Base-by-base conservation (phyloP, 495 filamentous ascomycete genomes). In the Trypethelium eluteriae region DNA sequence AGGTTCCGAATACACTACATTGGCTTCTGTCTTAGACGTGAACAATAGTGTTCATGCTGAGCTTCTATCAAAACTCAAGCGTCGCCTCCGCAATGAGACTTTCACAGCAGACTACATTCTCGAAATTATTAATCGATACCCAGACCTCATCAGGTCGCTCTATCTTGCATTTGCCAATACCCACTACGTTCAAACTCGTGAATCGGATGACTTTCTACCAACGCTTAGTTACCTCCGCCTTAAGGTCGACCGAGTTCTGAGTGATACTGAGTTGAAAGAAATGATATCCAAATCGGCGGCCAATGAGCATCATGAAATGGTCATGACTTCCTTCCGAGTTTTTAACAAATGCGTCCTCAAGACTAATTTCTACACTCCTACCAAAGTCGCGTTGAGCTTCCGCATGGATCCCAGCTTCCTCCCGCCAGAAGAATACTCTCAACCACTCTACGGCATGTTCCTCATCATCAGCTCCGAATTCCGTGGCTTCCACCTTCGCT, bases 341-440 rank as follows among this genome's bases (percentile, higher is more conserved):
- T 98, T 98, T 83, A 98, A 98, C 79, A 83, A 83, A 62, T 84
- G 87, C 56, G 85, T 96, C 41, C 81, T 98, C 70, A 98, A 97
- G 84, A 98, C 94, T 68, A 98, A 98, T 81, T 98, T 96, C 81
- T 98, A 96, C 83, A 98, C 94, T 0, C 94, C 94, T 0, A 98
- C 94, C 65, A 98, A 98, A 81, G 93, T 98, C 38, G 94, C 95
- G 14, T 83, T 98, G 68, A 96, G 92, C 79, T 98, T 98, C 88
- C 87, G 94, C 64, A 80, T 98, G 63, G 88, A 96, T 72, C 93
- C 94, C 4, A 79, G 76, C 72, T 98, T 98, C 81, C 82, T 98
- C 18, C 94, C 94, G 2, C 81, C 88, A 71, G 83, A 92, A 63
- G 94, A 98, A 78, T 98, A 98, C 74, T 91, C 95, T 56, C 89